Base-by-base conservation (phyloP, 495 filamentous ascomycete species). In the Hyaloscypha hepaticicola region DNA sequence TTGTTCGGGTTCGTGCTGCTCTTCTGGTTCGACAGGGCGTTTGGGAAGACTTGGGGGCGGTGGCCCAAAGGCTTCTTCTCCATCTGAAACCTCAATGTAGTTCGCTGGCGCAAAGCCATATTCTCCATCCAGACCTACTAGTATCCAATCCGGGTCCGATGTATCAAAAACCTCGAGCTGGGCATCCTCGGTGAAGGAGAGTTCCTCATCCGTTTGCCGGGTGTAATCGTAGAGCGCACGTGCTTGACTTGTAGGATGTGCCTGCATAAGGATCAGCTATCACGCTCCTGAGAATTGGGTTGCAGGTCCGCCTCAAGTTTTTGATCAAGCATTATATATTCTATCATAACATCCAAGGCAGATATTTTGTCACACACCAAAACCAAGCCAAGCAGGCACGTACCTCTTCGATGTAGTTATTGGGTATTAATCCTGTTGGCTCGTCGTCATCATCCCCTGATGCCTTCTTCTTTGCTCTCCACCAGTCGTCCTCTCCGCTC, bases 391-490 rank as follows among this genome's bases (percentile, higher is more conserved):
- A 53, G 50, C 50, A 53, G 50, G 50, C 50, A 69, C 92, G 81
- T 82, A 98, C 94, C 89, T 97, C 90, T 80, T 96, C 87, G 50
- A 98, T 83, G 76, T 99, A 99, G 76, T 97, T 99, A 70, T 89
- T 94, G 28, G 95, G 94, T 53, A 98, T 88, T 76, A 99, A 77
- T 64, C 95, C 95, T 68, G 92, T 87, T 4, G 95, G 95, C 75
- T 99, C 95, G 58, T 97, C 95, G 31, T 97, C 93, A 60, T 96
- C 95, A 25, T 96, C 92, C 49, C 77, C 84, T n/a, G 85, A 84
- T 31, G 90, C 91, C 84, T 93, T 97, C 85, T 97, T 97, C 82
- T 97, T 97, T 22, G 90, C 93, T 74, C 90, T 97, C 94, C 94
- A 98, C 94, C 94, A 97, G 72, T 91, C 91, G 79, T 97, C 94